These are phyloP conservation scores for Colletotrichum sublineola DNA, from an alignment of 2,329 filamentous ascomycete genomes.

Conservation along the genomic window DNA sequence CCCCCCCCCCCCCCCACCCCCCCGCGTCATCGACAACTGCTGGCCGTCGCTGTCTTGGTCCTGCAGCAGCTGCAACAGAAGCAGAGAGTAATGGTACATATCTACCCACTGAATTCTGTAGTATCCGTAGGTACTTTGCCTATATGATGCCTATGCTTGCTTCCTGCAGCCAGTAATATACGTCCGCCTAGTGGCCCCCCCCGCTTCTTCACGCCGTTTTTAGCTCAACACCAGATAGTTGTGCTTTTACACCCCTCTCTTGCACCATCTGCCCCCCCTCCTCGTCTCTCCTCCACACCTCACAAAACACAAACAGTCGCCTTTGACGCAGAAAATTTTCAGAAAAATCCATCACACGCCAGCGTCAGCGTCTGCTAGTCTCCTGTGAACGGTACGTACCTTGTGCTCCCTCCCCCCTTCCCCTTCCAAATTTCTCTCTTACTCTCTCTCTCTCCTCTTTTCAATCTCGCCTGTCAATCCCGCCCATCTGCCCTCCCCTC, in stretches of 20 bases:
- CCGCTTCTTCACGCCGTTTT: slow-evolving; percentile 19
- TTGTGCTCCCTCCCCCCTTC: neutral
- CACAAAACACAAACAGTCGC: slow-evolving; percentile 19
- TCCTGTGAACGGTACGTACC: slow-evolving; percentile 5
- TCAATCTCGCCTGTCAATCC: slow-evolving; percentile 20
- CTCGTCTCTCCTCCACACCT: neutral
- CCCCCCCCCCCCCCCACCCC: slow-evolving; percentile 10
- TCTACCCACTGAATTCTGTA: too few species aligned
- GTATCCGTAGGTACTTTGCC: too few species aligned
- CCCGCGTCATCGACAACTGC: slow-evolving; percentile 29
- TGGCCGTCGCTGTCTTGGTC: slow-evolving; percentile 12
- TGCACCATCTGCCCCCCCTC: neutral
- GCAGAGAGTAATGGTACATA: neutral
- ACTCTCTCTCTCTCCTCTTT: too few species aligned
- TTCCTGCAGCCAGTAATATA: neutral
- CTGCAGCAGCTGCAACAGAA: slow-evolving; percentile 20
- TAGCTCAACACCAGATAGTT: slow-evolving; percentile 2
- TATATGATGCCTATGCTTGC: slow-evolving; percentile 7
- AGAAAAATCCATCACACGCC: slow-evolving; percentile 32
- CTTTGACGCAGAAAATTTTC: slow-evolving; percentile 43
- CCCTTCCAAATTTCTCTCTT: neutral
- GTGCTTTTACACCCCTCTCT: slow-evolving; percentile 13
- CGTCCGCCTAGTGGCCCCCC: neutral
- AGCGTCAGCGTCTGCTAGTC: slow-evolving; percentile 25
- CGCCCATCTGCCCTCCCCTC: slow-evolving; percentile 12